Evolutionary conservation across 306 rosid genomes (phyloP), one percentile per base, ranked within the genome.

Genomic region (Inga laurina): DNA sequence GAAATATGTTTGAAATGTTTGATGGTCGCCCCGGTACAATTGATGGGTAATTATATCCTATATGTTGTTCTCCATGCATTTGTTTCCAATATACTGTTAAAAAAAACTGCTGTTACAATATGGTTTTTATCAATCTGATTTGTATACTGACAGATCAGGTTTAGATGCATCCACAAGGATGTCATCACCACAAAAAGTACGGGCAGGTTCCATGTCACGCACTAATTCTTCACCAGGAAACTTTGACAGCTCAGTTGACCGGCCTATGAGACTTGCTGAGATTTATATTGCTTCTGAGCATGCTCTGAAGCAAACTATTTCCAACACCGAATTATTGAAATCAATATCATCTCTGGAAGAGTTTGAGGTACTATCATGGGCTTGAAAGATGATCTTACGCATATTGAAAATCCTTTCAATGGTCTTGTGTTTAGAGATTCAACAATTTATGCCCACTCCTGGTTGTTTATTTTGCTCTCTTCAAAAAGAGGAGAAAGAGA

Each of bases 201-300:
- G 72, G 46, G 39, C 91, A 88, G 91, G 83, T 84, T 78, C 89
- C 83, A 94, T 96, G 91, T 24, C 95, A 9, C 98, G 99, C 71
- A 94, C 97, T 76, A 90, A 92, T 90, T 94, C 99, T 87, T 92
- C 98, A 39, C 98, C 98, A 24, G 98, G 95, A 84, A 88, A 87
- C 82, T 90, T 94, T n/a, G 99, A 92, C 66, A 45, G 90, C 88
- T 85, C 97, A 79, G 84, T 91, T 84, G 94, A 88, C 88, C 92
- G 93, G 49, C 99, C 99, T 7, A 96, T 96, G 99, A 94, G 98
- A 88, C 95, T 96, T 92, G 97, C 99, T 41, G 99, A 96, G 87
- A 92, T 96, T 81, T 89, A 79, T 88, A 88, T 94, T 88, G 97
- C 99, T 76, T 90, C 98, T 51, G 98, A 94, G 86, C 89, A 92